A percentile compares a stretch with the other conserved stretches of the same genome.
phyloP scores from a whole-genome alignment of 2,329 filamentous ascomycete species.

The Claviceps maximensis region DNA sequence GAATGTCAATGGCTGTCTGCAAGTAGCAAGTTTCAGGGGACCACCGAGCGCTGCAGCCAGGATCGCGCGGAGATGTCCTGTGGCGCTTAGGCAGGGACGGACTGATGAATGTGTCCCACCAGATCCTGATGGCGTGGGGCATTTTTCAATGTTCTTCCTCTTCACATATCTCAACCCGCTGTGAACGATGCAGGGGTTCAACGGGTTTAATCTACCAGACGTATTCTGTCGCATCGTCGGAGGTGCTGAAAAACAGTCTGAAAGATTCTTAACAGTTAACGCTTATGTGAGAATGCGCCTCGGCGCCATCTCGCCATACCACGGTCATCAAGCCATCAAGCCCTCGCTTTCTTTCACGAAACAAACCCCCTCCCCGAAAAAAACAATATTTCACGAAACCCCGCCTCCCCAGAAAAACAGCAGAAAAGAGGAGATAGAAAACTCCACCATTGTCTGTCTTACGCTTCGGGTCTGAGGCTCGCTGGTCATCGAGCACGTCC shows the following conservation, averaged over 20 bases:
- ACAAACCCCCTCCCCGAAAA: too few species aligned
- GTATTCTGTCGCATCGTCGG: too few species aligned
- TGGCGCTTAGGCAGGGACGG: constrained; percentile 1
- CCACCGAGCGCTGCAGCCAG: constrained; percentile 11
- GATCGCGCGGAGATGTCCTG: neutral
- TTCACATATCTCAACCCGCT: neutral
- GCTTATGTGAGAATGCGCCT: neutral
- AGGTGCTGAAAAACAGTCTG: neutral
- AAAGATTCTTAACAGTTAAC: neutral
- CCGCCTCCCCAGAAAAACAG: too few species aligned
- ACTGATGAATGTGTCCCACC: neutral
- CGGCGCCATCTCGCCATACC: neutral
- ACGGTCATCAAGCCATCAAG: neutral
- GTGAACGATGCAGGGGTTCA: neutral
- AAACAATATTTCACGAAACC: too few species aligned
- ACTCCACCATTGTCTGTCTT: neutral
- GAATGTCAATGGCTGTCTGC: neutral
- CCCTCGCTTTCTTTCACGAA: neutral
- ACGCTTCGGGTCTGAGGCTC: constrained; percentile 10
- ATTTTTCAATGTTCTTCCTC: neutral
- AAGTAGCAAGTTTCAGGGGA: constrained; percentile 43
- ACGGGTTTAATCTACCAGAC: neutral
- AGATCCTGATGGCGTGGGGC: neutral
- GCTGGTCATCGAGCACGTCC: constrained; percentile 1
- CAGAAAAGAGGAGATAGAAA: too few species aligned